phyloP scores from a whole-genome alignment of 106 monocot species.

The Acanthochlamys bracteata region DNA sequence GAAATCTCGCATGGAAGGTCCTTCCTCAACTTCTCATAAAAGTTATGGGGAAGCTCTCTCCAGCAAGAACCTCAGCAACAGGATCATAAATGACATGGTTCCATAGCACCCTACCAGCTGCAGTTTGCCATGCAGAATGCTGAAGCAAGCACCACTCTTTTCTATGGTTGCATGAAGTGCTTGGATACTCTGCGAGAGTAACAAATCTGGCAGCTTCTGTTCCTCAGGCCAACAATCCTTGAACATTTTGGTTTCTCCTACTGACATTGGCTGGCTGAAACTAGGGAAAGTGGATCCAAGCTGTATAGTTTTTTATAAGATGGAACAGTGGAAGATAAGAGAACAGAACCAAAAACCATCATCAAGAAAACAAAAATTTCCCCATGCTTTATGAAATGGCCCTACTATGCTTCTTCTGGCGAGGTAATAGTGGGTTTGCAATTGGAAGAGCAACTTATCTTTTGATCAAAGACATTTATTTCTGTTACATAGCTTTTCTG shows the following conservation, averaged over 20 bases:
- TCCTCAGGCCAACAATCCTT: slow-evolving; percentile 26
- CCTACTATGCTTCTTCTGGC: slow-evolving; percentile 17
- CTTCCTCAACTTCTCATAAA: slow-evolving; percentile 59
- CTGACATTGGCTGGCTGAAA: slow-evolving; percentile 10
- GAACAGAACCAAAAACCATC: slow-evolving; percentile 60
- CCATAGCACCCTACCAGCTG: slow-evolving; percentile 82
- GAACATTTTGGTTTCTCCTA: not conserved
- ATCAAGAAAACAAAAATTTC: not conserved
- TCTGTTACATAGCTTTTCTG: not conserved
- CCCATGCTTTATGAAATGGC: slow-evolving; percentile 10
- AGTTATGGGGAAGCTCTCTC: slow-evolving; percentile 47
- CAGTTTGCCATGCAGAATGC: slow-evolving; percentile 77
- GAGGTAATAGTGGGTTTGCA: not conserved
- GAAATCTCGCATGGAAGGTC: slow-evolving; percentile 62
- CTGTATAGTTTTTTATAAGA: not conserved
- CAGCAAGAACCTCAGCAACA: slow-evolving; percentile 63
- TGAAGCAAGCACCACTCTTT: slow-evolving; percentile 48
- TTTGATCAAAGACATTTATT: not conserved
- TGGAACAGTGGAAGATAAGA: slow-evolving; percentile 48
- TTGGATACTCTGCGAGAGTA: slow-evolving; percentile 26
- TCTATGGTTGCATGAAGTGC: slow-evolving; percentile 48
- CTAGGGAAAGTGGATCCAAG: not conserved
- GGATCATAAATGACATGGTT: slow-evolving; percentile 62
- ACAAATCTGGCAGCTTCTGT: slow-evolving; percentile 33
- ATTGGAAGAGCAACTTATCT: not conserved